A percentile compares a stretch with the other conserved stretches of the same genome.
These are phyloP conservation scores for Pterocarpus santalinus DNA, from an alignment of 306 rosid species.

Conservation along the genomic window DNA sequence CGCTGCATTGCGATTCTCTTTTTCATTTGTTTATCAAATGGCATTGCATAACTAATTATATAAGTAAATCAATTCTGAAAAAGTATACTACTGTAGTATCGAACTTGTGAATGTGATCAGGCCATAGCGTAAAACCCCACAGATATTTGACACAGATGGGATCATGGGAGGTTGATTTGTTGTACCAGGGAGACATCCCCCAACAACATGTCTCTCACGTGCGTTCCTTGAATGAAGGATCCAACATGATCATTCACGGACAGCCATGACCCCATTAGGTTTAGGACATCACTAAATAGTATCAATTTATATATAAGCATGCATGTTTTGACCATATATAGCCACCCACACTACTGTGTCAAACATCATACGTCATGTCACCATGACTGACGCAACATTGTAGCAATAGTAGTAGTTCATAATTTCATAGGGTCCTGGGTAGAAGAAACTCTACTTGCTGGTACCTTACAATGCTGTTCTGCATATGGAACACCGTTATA, in stretches of 20 bases:
- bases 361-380: slow-evolving; percentile 36
- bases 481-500: background rate
- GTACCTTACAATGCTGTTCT: slow-evolving; percentile 11
- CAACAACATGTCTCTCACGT: slow-evolving; percentile 37
- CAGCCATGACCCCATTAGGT: slow-evolving; percentile 32
- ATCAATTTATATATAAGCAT: slow-evolving; percentile 1
- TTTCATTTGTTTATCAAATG: too few relatives aligned
- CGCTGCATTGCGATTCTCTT: too few relatives aligned
- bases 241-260: background rate
- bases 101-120: too few relatives aligned
- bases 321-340: slow-evolving; percentile 37
- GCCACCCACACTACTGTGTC: background rate
- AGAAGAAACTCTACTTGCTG: slow-evolving; percentile 18
- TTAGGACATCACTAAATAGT: background rate
- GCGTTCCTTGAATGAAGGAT: slow-evolving; percentile 26
- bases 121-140: slow-evolving; percentile 3
- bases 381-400: slow-evolving; percentile 29
- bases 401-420: slow-evolving; percentile 32
- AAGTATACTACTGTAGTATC: too few relatives aligned
- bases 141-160: background rate
- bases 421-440: background rate
- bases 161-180: background rate
- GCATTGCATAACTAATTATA: too few relatives aligned
- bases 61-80: too few relatives aligned
- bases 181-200: background rate